Evolutionary conservation across 768 basidiomycete species (phyloP), one percentile per base, ranked within the genome.

Genomic region (Pleurotus sapidus): DNA sequence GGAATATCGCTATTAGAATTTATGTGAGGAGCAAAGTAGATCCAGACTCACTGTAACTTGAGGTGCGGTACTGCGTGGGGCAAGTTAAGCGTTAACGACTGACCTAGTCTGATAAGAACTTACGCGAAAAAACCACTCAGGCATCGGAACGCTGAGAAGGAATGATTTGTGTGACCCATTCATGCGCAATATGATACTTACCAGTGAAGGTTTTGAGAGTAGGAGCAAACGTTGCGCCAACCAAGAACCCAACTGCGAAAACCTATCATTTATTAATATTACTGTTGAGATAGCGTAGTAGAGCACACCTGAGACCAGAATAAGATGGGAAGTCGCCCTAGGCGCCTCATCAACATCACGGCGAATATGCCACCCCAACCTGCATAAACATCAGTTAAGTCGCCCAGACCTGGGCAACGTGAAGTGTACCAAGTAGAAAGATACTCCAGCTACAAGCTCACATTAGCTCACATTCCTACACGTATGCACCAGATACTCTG

Each of bases 221-320:
- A 0, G 82, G 83, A 0, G 84, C 79, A 51, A 84, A 80, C 0
- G 83, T 81, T 51, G 77, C 78, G 0, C 84, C 84, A n/a, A 82
- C 68, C 12, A 83, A 70, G 72, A 85, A 88, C 1, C 76, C 81
- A 11, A 86, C 64, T 0, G 83, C 79, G 20, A 87, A 66, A 11
- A 88, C 61, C 81, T 85, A 54, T 14, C 23, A 30, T 14, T 20
- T 2, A 42, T 39, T n/a, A 27, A 46, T 17, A 49, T 23, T 46
- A 3, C 4, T 23, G n/a, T 25, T 40, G 27, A 42, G 49, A 12
- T 24, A 3, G 24, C 46, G 5, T 50, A 17, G 25, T 24, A 37
- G 37, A 30, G 59, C 72, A 20, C 56, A 82, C 82, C 70, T 88
- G 87, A 0, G 84, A 84, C 87, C 87, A 90, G 70, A 88, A 88